phyloP scores from a whole-genome alignment of 129 eudicot genomes.

The Arctium minus region DNA sequence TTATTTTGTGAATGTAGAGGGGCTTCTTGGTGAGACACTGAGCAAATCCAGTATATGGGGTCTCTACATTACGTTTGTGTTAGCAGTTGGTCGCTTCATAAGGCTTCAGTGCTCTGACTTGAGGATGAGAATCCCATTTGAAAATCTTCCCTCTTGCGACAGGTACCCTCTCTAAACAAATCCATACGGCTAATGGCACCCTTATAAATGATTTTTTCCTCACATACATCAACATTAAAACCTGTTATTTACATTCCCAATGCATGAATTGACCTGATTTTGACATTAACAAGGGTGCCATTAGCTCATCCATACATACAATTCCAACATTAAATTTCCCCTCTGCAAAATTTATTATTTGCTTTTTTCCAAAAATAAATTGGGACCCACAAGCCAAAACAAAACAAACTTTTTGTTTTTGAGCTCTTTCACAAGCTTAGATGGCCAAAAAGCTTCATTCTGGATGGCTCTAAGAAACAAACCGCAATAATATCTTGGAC shows the following conservation, averaged over 20 bases:
- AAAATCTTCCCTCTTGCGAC: slow-evolving; percentile 97
- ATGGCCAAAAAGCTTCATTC: background rate
- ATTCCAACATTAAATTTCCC: too few relatives aligned
- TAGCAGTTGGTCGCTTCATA: slow-evolving; percentile 97
- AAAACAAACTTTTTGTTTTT: background rate
- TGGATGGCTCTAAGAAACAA: background rate
- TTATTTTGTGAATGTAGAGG: slow-evolving; percentile 49
- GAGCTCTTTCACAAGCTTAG: background rate
- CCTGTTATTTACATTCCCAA: too few relatives aligned
- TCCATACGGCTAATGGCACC: background rate
- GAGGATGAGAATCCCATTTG: slow-evolving; percentile 95
- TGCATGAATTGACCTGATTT: too few relatives aligned
- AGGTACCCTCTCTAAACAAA: slow-evolving; percentile 43
- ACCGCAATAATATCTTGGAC: background rate
- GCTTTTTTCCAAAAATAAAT: background rate
- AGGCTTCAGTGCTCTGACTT: slow-evolving; percentile 97
- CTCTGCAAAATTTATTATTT: background rate
- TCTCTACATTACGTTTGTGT: slow-evolving; percentile 93
- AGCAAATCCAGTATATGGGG: slow-evolving; percentile 99
- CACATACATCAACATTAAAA: too few relatives aligned
- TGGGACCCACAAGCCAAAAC: background rate
- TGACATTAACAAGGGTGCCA: too few relatives aligned
- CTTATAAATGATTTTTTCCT: too few relatives aligned
- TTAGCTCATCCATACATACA: too few relatives aligned
- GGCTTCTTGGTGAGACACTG: slow-evolving; percentile 93